These are phyloP conservation scores for Aspergillus pseudoterreus DNA, from an alignment of 2,329 filamentous ascomycete genomes.

Conservation along the genomic window DNA sequence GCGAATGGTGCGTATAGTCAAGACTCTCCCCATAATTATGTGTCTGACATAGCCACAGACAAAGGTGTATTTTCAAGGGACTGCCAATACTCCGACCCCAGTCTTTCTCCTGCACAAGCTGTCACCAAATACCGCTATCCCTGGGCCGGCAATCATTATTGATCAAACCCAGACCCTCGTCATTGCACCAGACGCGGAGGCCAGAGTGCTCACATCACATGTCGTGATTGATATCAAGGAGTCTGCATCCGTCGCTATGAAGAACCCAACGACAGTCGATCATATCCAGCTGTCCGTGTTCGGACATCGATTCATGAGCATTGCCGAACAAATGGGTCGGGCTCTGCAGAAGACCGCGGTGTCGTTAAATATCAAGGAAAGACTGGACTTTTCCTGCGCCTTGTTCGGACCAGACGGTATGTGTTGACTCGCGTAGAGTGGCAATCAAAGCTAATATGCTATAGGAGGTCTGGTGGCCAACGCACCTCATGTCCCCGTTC, in stretches of 20 bases:
- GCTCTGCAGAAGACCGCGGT: slow-evolving; percentile 55
- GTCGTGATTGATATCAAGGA: slow-evolving; percentile 74
- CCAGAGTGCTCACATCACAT: slow-evolving; percentile 77
- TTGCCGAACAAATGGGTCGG: slow-evolving; percentile 58
- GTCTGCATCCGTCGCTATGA: slow-evolving; percentile 10
- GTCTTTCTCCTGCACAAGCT: slow-evolving; percentile 35
- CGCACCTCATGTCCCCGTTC: slow-evolving; percentile 75
- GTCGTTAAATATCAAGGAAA: slow-evolving; percentile 74
- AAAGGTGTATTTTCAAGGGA: slow-evolving; percentile 26
- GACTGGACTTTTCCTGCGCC: slow-evolving; percentile 78
- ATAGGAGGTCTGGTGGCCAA: slow-evolving; percentile 51
- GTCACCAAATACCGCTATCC: slow-evolving; percentile 29
- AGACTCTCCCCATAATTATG: not conserved
- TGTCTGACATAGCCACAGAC: not conserved
- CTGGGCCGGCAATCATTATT: slow-evolving; percentile 80
- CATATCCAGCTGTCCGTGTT: slow-evolving; percentile 55
- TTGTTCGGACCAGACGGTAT: slow-evolving; percentile 73
- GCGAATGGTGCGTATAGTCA: not conserved
- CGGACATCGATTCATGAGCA: slow-evolving; percentile 56
- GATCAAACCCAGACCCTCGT: slow-evolving; percentile 77
- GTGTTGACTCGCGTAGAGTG: slow-evolving; percentile 6
- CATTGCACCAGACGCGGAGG: slow-evolving; percentile 72
- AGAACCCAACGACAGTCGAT: slow-evolving; percentile 31
- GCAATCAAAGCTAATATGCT: too few relatives aligned
- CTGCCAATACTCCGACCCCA: slow-evolving; percentile 21